phyloP scores from a whole-genome alignment of 768 basidiomycete species.

The Suillus ampliporus region DNA sequence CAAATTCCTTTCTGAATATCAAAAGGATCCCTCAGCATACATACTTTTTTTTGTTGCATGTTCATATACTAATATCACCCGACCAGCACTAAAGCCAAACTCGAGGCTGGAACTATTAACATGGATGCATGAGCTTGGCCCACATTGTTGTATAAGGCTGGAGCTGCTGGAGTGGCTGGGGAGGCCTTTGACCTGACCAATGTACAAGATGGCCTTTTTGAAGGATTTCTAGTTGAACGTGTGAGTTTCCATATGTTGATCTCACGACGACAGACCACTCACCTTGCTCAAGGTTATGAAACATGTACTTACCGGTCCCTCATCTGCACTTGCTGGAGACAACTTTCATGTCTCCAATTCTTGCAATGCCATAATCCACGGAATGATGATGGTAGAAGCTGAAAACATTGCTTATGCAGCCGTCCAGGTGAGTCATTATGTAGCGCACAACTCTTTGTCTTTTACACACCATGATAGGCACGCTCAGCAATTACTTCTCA shows the following conservation, averaged over 20 bases:
- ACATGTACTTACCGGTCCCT: constrained; percentile 4
- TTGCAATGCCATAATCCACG: constrained; percentile 1
- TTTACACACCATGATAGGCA: no score
- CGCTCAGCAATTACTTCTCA: constrained; percentile 8
- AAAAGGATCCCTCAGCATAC: not conserved
- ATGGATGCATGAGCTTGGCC: constrained; percentile 1
- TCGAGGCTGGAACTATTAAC: constrained; percentile 11
- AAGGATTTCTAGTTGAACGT: constrained; percentile 8
- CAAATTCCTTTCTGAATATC: not conserved
- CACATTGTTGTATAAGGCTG: constrained; percentile 4
- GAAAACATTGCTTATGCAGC: constrained; percentile 13
- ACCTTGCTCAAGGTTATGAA: not conserved
- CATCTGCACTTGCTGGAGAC: not conserved
- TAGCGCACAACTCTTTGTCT: no score
- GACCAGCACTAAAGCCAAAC: constrained; percentile 4
- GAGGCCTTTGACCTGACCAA: constrained; percentile 2
- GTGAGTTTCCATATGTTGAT: constrained; percentile 5
- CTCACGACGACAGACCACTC: not conserved
- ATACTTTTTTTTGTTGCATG: not conserved
- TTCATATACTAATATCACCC: not conserved
- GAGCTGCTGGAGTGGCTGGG: not conserved
- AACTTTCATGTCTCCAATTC: not conserved
- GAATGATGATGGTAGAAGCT: constrained; percentile 8
- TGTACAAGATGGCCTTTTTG: constrained; percentile 5
- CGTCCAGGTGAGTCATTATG: not conserved